Evolutionary conservation across 805 yeast genomes (phyloP).

Genomic region (Candida glaebosa): DNA sequence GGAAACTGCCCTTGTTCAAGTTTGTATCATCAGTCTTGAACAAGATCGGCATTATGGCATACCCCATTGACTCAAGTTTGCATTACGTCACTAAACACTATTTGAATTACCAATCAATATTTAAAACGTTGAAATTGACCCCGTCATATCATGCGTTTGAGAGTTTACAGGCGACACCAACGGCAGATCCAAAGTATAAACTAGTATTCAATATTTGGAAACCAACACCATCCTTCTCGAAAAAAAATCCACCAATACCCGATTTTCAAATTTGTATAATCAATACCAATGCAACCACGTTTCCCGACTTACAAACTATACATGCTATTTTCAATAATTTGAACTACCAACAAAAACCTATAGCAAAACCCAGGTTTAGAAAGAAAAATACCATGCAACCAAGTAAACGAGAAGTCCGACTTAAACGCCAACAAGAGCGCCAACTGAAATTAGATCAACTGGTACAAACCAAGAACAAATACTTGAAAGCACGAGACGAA

Average conservation of each 20-base stretch:
- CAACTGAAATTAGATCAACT: constrained; percentile 23
- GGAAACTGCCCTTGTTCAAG: background rate
- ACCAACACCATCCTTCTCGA: constrained; percentile 69
- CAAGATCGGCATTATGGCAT: constrained; percentile 13
- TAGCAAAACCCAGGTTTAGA: background rate
- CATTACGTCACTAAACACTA: constrained; percentile 24
- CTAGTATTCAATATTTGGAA: constrained; percentile 77
- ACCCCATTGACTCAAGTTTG: constrained; percentile 11
- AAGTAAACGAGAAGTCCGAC: constrained; percentile 23
- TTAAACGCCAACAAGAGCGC: constrained; percentile 22
- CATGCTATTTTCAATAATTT: constrained; percentile 22
- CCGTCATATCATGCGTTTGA: constrained; percentile 15
- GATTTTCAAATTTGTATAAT: constrained; percentile 70
- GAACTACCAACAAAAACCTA: constrained; percentile 9
- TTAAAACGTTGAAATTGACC: constrained; percentile 19
- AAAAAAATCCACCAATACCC: constrained; percentile 65
- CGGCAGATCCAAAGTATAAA: constrained; percentile 5
- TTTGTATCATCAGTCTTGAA: background rate
- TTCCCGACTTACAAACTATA: constrained; percentile 48
- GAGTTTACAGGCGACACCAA: constrained; percentile 6
- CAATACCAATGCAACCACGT: constrained; percentile 38
- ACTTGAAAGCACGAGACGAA: constrained; percentile 29
- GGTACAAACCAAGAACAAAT: constrained; percentile 22
- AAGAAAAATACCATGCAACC: constrained; percentile 15
- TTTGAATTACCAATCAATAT: constrained; percentile 19